phyloP scores from a whole-genome alignment of 495 filamentous ascomycete species.

The Barbatosphaeria neglecta region DNA sequence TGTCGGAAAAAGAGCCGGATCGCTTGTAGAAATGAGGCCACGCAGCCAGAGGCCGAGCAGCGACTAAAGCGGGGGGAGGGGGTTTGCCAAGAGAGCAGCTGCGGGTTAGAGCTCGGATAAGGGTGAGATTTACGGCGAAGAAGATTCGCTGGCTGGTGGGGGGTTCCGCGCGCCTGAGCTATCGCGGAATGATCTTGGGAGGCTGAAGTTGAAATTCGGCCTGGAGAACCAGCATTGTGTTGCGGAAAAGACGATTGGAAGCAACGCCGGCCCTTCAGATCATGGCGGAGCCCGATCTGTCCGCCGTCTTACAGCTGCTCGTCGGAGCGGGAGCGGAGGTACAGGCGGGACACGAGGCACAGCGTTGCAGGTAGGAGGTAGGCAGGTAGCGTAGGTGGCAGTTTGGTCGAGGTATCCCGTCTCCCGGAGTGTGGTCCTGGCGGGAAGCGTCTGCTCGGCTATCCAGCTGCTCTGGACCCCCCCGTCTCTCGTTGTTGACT shows the following conservation, averaged over 20 bases:
- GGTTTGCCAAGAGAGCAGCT: no score
- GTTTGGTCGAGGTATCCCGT: no score
- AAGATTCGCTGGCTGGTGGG: background rate
- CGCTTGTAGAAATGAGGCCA: background rate
- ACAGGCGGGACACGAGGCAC: no score
- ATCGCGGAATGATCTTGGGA: conserved; percentile 10
- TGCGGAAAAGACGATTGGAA: background rate
- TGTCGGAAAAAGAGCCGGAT: no score
- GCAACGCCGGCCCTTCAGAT: conserved; percentile 6
- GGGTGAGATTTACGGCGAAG: background rate
- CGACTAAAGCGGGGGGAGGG: background rate
- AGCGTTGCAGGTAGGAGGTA: no score
- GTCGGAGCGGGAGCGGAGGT: background rate
- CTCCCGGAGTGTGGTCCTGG: no score
- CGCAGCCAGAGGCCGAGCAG: background rate
- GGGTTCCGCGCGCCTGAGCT: background rate
- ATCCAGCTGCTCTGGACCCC: no score
- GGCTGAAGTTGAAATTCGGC: conserved; percentile 4
- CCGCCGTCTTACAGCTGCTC: background rate
- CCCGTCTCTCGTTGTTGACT: no score
- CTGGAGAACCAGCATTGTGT: conserved; percentile 14
- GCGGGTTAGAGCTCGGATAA: no score
- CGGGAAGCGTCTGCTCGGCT: no score
- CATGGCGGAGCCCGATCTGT: conserved; percentile 12
- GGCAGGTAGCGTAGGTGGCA: no score